Percentiles rank a stretch among this genome's conserved stretches.
Conservation (phyloP, 192 early-diverging fungal genomes). For the Neocallimastix lanati region DNA sequence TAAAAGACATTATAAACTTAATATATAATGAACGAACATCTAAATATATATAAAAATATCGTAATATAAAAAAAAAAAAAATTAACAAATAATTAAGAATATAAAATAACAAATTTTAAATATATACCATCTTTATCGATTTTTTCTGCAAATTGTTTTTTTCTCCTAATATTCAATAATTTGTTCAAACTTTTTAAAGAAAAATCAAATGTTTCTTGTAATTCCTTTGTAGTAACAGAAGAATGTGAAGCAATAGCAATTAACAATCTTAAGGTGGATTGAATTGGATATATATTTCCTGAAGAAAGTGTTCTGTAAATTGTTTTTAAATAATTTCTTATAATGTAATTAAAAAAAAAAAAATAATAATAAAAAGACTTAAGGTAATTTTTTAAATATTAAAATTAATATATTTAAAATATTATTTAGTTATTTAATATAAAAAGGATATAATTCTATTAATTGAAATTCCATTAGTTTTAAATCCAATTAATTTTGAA, state of each 20-base stretch:
- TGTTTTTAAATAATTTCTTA: constrained; percentile 43
- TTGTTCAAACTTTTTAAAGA: constrained; percentile 24
- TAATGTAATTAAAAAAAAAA: constrained; percentile 17
- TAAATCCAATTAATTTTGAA: constrained; percentile 15
- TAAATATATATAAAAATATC: not conserved
- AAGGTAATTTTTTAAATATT: no score
- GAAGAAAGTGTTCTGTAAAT: constrained; percentile 45
- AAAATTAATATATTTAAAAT: no score
- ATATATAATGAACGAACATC: constrained; percentile 55
- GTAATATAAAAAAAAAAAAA: not conserved
- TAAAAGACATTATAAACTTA: constrained; percentile 57
- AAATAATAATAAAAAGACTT: not conserved
- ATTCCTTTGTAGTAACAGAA: constrained; percentile 35
- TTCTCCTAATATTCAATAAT: constrained; percentile 16
- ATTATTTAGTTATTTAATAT: no score
- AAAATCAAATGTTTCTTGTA: constrained; percentile 55
- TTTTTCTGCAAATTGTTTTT: constrained; percentile 11
- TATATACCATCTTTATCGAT: constrained; percentile 8
- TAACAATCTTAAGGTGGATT: constrained; percentile 40
- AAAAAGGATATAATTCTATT: constrained; percentile 1
- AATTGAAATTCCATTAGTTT: constrained; percentile 13
- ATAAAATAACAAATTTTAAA: not conserved
- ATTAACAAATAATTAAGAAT: not conserved
- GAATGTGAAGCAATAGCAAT: constrained; percentile 36
- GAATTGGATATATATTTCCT: constrained; percentile 31